Evolutionary conservation across 768 basidiomycete species (phyloP).

Genomic region (Hypsizygus marmoreus): DNA sequence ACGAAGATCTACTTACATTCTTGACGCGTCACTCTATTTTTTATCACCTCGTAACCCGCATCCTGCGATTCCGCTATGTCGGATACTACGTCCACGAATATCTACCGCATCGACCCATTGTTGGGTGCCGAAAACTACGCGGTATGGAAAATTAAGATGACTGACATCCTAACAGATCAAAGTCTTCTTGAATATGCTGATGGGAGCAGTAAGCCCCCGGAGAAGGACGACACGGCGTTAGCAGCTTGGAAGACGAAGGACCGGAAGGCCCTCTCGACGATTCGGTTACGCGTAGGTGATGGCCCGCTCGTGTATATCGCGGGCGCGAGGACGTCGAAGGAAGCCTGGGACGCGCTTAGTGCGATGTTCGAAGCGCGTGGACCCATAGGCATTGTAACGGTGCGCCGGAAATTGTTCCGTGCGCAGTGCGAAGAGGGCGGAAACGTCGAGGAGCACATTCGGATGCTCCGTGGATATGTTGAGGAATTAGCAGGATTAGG

Average conservation of each 20-base stretch:
- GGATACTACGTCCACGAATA: neutral
- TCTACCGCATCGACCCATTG: conserved; percentile 1
- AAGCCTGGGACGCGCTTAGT: conserved; percentile 30
- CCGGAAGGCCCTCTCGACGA: conserved; percentile 28
- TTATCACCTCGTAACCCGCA: neutral
- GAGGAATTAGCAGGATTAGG: conserved; percentile 24
- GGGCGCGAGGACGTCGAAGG: conserved; percentile 20
- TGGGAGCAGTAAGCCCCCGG: neutral
- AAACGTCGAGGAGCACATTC: conserved; percentile 33
- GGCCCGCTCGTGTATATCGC: conserved; percentile 29
- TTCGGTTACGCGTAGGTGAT: conserved; percentile 29
- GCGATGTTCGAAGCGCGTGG: conserved; percentile 30
- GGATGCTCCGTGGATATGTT: conserved; percentile 22
- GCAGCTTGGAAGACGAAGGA: conserved; percentile 29
- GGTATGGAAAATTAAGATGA: conserved; percentile 14
- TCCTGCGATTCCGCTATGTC: conserved; percentile 1
- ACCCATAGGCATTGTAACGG: conserved; percentile 24
- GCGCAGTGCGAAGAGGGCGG: conserved; percentile 27
- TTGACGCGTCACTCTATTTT: neutral
- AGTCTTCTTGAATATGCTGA: conserved; percentile 4
- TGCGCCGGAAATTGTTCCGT: conserved; percentile 27
- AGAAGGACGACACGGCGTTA: neutral
- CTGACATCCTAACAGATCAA: conserved; percentile 2
- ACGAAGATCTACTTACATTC: neutral
- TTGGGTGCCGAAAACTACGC: conserved; percentile 8